These are phyloP conservation scores for Calonectria pteridis DNA, from an alignment of 2,329 filamentous ascomycete species.

Conservation along the genomic window DNA sequence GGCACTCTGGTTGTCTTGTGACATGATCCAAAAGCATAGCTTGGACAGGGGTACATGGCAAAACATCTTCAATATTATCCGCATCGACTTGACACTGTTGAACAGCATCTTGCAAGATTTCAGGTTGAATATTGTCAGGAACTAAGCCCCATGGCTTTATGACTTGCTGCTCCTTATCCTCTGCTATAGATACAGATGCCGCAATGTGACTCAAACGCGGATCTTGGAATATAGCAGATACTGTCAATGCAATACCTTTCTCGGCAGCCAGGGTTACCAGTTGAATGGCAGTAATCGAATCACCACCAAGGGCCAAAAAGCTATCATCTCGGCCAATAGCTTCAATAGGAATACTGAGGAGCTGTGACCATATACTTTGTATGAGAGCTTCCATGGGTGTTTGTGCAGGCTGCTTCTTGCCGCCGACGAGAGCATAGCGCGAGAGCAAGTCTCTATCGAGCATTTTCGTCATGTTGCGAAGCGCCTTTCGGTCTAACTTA, in stretches of 20 bases:
- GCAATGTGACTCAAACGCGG: neutral
- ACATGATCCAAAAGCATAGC: neutral
- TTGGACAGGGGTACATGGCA: neutral
- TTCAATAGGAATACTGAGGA: conserved; percentile 45
- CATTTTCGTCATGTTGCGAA: conserved; percentile 28
- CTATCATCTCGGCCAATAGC: conserved; percentile 29
- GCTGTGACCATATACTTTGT: conserved; percentile 49
- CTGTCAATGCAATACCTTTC: neutral
- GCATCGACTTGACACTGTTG: neutral
- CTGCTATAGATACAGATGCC: neutral
- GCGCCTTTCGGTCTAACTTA: conserved; percentile 23
- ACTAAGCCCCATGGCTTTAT: neutral
- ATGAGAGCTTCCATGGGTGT: conserved; percentile 28
- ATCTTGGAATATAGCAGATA: conserved; percentile 7
- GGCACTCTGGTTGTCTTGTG: neutral
- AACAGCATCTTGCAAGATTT: neutral
- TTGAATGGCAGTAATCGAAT: conserved; percentile 39
- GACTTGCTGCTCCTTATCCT: neutral
- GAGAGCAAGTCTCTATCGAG: conserved; percentile 23
- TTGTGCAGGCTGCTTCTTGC: conserved; percentile 15
- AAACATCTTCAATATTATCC: neutral
- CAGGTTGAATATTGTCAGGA: neutral
- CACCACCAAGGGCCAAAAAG: conserved; percentile 12
- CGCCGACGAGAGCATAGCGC: conserved; percentile 18
- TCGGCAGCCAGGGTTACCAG: conserved; percentile 14